phyloP scores from a whole-genome alignment of 768 basidiomycete species.

The Goffeauzyma gilvescens region DNA sequence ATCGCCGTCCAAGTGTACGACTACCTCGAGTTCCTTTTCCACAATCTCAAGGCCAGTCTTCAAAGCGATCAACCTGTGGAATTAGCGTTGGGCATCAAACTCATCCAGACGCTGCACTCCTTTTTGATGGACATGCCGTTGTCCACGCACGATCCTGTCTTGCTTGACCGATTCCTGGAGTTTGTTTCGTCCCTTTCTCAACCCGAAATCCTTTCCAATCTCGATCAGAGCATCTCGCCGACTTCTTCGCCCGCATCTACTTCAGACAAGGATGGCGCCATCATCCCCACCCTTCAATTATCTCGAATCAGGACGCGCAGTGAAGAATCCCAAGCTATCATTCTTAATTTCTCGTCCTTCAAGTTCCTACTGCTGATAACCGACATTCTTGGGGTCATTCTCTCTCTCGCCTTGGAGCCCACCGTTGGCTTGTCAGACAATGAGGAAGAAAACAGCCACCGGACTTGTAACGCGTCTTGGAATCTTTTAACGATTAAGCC shows the following conservation, averaged over 20 bases:
- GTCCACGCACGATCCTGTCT: background rate
- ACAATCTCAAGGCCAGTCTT: constrained; percentile 10
- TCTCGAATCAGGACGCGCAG: constrained; percentile 8
- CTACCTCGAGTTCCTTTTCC: constrained; percentile 10
- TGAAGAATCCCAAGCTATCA: constrained; percentile 18
- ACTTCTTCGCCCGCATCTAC: constrained; percentile 9
- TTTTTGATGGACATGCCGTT: background rate
- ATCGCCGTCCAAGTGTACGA: constrained; percentile 10
- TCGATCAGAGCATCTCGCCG: background rate
- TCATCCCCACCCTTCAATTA: constrained; percentile 1
- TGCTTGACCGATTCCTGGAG: background rate
- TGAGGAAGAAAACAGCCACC: background rate
- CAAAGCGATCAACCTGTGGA: constrained; percentile 9
- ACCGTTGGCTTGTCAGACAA: background rate
- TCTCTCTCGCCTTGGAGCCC: constrained; percentile 1
- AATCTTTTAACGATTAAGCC: too few species aligned
- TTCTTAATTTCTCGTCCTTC: too few species aligned
- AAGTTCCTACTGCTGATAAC: too few species aligned
- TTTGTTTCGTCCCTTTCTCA: constrained; percentile 1
- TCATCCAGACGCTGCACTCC: too few species aligned
- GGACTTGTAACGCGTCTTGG: too few species aligned
- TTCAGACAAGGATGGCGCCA: constrained; percentile 7
- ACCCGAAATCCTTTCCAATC: background rate
- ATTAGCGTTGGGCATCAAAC: too few species aligned
- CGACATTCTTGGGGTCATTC: too few species aligned